Conservation (phyloP, 306 rosid species). For the Glycine tomentella region DNA sequence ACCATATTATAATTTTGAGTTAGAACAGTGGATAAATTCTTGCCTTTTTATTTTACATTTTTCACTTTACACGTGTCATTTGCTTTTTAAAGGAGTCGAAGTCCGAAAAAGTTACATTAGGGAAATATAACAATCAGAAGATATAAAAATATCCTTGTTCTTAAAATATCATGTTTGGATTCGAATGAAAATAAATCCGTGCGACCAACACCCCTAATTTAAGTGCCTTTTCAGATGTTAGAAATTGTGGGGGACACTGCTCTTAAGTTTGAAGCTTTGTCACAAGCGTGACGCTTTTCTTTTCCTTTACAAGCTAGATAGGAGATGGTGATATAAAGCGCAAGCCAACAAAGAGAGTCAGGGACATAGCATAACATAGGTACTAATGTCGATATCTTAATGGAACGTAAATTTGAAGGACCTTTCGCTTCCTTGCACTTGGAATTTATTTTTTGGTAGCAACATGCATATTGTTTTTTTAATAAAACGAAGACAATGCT, state of each 20-base stretch:
- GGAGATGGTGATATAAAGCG: background rate
- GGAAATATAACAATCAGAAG: background rate
- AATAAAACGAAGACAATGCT: too few species aligned
- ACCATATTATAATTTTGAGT: background rate
- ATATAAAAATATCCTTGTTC: background rate
- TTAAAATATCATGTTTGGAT: background rate
- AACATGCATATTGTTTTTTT: too few species aligned
- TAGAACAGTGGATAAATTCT: background rate
- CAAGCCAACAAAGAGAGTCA: too few species aligned
- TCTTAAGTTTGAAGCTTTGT: background rate
- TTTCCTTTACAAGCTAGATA: slow-evolving; percentile 3
- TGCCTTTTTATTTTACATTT: background rate
- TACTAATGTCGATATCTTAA: background rate
- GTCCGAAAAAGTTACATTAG: background rate
- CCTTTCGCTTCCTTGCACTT: background rate
- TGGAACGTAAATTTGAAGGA: slow-evolving; percentile 6
- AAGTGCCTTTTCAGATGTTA: background rate
- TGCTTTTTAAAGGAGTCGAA: background rate
- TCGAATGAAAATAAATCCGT: background rate
- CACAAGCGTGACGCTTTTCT: background rate
- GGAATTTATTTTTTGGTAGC: background rate
- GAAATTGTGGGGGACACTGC: background rate
- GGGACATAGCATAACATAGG: too few species aligned
- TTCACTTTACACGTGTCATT: too few species aligned
- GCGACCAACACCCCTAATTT: background rate